phyloP scores from a whole-genome alignment of 2,329 filamentous ascomycete species.

The Pestalotiopsis sp. region DNA sequence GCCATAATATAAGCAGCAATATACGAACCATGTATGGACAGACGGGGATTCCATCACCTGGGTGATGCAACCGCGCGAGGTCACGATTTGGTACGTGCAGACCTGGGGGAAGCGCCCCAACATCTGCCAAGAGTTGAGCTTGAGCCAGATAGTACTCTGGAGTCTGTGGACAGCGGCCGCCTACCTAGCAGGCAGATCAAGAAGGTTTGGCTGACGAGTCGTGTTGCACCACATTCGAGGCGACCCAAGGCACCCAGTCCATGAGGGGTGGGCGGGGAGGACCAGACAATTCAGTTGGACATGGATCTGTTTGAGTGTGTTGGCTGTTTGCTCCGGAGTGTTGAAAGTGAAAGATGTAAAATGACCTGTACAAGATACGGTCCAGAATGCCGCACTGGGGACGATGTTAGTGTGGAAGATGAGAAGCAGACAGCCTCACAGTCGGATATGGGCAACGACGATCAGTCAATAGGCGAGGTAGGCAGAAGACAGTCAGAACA shows the following conservation, averaged over 20 bases:
- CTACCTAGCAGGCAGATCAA: neutral
- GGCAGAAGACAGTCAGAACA: neutral
- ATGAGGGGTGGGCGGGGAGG: neutral
- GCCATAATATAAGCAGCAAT: neutral
- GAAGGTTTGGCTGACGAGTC: slow-evolving; percentile 1
- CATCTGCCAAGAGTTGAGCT: neutral
- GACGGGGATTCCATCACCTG: neutral
- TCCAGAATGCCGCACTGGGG: no score
- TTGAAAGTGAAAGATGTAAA: neutral
- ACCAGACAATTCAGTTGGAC: neutral
- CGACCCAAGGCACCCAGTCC: neutral
- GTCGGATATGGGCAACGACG: neutral
- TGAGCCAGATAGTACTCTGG: neutral
- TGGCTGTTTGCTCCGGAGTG: neutral
- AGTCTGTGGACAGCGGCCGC: neutral
- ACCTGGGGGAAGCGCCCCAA: neutral
- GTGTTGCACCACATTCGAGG: slow-evolving; percentile 1
- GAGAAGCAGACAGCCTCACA: neutral
- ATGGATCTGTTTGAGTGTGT: neutral
- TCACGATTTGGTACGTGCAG: neutral
- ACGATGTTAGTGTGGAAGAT: neutral
- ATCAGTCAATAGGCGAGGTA: neutral
- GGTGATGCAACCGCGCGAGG: neutral
- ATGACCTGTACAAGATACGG: no score
- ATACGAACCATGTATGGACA: neutral